These are phyloP conservation scores for Oxyria digyna DNA, from an alignment of 148 eudicot genomes.

Conservation along the genomic window DNA sequence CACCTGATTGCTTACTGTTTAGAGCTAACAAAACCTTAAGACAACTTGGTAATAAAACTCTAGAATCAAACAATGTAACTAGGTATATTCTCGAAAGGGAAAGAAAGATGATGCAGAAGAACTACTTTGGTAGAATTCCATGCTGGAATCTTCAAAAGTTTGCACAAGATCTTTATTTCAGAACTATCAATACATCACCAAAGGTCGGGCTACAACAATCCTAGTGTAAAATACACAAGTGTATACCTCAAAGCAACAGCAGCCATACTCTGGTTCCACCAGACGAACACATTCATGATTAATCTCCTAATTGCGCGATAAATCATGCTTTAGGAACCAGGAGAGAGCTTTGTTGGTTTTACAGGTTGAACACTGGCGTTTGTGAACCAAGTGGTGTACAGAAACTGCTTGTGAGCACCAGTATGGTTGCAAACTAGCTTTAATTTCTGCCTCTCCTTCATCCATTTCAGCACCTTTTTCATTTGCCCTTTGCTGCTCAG, in stretches of 20 bases:
- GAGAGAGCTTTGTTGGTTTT: slow-evolving; percentile 1
- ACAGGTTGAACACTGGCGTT: not conserved
- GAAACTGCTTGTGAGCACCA: slow-evolving; percentile 14
- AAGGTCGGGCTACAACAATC: not conserved
- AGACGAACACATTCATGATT: not conserved
- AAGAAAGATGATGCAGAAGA: no score
- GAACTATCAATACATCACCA: slow-evolving; percentile 1
- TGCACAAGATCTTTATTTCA: not conserved
- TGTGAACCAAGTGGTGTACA: slow-evolving; percentile 16
- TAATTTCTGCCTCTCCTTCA: slow-evolving; percentile 16
- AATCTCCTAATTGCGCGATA: not conserved
- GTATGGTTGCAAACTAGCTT: slow-evolving; percentile 14
- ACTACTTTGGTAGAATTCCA: no score
- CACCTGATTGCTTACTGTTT: no score
- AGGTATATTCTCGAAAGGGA: no score
- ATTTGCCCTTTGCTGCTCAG: slow-evolving; percentile 14
- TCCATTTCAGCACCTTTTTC: slow-evolving; percentile 15
- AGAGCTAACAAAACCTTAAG: no score
- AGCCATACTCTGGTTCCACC: not conserved
- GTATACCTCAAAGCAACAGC: not conserved
- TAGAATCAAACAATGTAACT: no score
- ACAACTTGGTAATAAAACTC: no score
- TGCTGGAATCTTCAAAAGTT: no score
- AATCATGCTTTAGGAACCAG: not conserved
- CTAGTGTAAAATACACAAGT: not conserved